phyloP scores from a whole-genome alignment of 2,329 filamentous ascomycete species.

The Ophiocordyceps camponoti-leonardi region DNA sequence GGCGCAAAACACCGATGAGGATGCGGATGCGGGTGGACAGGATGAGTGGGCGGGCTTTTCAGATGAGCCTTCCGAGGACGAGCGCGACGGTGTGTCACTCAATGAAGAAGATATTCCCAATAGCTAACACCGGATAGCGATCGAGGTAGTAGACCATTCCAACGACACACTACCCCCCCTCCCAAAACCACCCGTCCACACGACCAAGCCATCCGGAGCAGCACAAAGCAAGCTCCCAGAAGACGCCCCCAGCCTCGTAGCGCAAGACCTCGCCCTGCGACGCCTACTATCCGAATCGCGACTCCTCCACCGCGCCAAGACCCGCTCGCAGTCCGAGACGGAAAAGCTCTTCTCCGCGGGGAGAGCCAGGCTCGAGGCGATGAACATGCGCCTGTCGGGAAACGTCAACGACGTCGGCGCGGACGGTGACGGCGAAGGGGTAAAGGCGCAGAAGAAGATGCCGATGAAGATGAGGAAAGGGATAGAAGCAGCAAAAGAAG shows the following conservation, averaged over 20 bases:
- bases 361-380: too few species aligned
- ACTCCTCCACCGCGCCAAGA: slow-evolving; percentile 56
- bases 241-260: slow-evolving; percentile 53
- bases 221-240: slow-evolving; percentile 33
- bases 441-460: slow-evolving; percentile 41
- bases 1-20: slow-evolving; percentile 11
- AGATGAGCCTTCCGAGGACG: slow-evolving; percentile 2
- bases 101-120: slow-evolving; percentile 5
- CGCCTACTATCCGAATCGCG: slow-evolving; percentile 83
- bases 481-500: slow-evolving; percentile 50
- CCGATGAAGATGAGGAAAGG: slow-evolving; percentile 74
- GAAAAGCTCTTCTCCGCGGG: too few species aligned
- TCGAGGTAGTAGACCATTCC: slow-evolving; percentile 49
- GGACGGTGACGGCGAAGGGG: too few species aligned
- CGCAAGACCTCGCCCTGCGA: slow-evolving; percentile 85
- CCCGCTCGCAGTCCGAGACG: slow-evolving; percentile 48
- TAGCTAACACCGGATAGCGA: slow-evolving; percentile 3
- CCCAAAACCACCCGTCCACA: slow-evolving; percentile 9
- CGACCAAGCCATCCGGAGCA: too few species aligned
- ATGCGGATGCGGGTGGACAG: slow-evolving; percentile 20
- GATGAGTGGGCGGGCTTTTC: slow-evolving; percentile 13
- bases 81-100: neutral
- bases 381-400: too few species aligned
- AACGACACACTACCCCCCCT: slow-evolving; percentile 2
- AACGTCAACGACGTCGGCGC: too few species aligned